phyloP scores from a whole-genome alignment of 257 asterid genomes.

The Solanum chiquidenum region DNA sequence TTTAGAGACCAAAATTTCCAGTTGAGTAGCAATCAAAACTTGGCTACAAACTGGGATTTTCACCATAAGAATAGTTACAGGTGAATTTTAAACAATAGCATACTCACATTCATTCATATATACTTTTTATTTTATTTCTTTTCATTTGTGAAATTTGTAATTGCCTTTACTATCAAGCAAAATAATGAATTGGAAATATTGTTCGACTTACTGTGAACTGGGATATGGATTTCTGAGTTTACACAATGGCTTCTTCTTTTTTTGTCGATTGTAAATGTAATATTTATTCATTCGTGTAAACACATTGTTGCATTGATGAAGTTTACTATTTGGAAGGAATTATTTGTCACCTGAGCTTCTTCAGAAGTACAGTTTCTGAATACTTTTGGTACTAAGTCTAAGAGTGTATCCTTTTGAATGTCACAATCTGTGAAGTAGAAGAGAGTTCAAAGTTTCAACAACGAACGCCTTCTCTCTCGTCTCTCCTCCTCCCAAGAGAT shows the following conservation, averaged over 20 bases:
- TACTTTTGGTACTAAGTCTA: background rate
- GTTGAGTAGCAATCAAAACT: slow-evolving; percentile 2
- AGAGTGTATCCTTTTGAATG: background rate
- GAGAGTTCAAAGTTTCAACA: background rate
- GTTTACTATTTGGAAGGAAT: background rate
- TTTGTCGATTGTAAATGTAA: too few relatives aligned
- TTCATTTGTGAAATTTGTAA: slow-evolving; percentile 9
- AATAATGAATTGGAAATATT: background rate
- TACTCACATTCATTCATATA: slow-evolving; percentile 6
- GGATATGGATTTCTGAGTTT: background rate
- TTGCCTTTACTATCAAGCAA: background rate
- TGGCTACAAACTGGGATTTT: slow-evolving; percentile 17
- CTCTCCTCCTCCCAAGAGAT: background rate
- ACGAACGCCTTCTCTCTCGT: background rate
- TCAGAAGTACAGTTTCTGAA: background rate
- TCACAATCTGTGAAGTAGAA: background rate
- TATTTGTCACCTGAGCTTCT: background rate
- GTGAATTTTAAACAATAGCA: slow-evolving; percentile 5
- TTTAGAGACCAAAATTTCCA: slow-evolving; percentile 13
- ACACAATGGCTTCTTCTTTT: background rate
- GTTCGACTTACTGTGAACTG: background rate
- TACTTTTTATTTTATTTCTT: slow-evolving; percentile 2
- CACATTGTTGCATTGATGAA: background rate
- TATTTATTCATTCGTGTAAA: background rate
- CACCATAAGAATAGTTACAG: slow-evolving; percentile 8